phyloP scores from a whole-genome alignment of 805 yeast genomes.

The Komagataella pastoris region DNA sequence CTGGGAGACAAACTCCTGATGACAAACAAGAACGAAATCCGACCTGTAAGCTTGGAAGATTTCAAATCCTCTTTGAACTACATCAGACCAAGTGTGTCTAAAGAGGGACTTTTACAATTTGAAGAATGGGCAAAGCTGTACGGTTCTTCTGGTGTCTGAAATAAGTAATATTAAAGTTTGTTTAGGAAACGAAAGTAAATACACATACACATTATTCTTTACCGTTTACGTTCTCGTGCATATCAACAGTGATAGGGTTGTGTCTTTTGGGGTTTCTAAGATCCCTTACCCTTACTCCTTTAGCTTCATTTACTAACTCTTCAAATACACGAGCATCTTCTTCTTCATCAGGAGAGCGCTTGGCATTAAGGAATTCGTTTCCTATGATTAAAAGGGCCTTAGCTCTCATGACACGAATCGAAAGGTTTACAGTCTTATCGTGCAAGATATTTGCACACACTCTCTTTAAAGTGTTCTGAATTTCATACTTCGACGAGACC shows the following conservation, averaged over 20 bases:
- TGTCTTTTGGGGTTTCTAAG: conserved; percentile 4
- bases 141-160: conserved; percentile 78
- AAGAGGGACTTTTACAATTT: conserved; percentile 64
- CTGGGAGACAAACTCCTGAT: conserved; percentile 71
- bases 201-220: neutral
- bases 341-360: conserved; percentile 55
- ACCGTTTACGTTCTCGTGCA: neutral
- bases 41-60: conserved; percentile 64
- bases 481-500: conserved; percentile 72
- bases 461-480: conserved; percentile 54
- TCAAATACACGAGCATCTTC: conserved; percentile 72
- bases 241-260: neutral
- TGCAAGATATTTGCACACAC: conserved; percentile 57
- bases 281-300: conserved; percentile 15
- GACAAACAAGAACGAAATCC: conserved; percentile 58
- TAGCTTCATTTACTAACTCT: conserved; percentile 28
- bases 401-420: conserved; percentile 44
- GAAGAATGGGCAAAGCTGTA: conserved; percentile 82
- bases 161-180: neutral
- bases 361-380: conserved; percentile 40
- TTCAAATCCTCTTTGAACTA: conserved; percentile 63
- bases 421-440: conserved; percentile 36
- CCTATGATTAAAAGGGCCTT: conserved; percentile 50
- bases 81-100: conserved; percentile 80
- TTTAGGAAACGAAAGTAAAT: neutral